Evolutionary conservation across 2,329 filamentous ascomycete genomes (phyloP), one percentile per base, ranked within the genome.

Genomic region (Byssothecium circinans): DNA sequence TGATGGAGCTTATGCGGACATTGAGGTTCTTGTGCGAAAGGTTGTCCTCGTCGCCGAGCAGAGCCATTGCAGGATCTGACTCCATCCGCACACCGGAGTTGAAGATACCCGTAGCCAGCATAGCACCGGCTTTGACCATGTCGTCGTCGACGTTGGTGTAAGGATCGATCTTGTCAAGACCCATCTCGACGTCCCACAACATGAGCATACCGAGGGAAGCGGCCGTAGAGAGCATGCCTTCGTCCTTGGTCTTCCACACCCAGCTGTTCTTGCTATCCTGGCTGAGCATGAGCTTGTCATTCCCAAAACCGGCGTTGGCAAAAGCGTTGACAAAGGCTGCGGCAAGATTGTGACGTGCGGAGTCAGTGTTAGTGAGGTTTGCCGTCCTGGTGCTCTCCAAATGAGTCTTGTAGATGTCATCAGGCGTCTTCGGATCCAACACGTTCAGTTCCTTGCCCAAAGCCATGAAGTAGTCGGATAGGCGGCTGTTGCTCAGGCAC

Each of bases 401-500:
- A 73, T 99, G 94, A 67, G 91, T 96, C 79, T 99, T 99, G 82
- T 99, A 99, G 63, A 99, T 99, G 64, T 99, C 95, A 69, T 99
- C 94, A 0, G 92, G 95, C 35, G 89, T 89, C 78, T 96, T 97
- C 29, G 94, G 94, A 54, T 99, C 94, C 34, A 97, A 78, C 43
- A 99, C 92, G 72, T 99, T 97, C 44, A 99, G 81, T 71, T 99
- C 94, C 74, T 96, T 96, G 48, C 86, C 95, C 25, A 99, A 78
- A 4, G 88, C 84, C 74, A 95, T 95, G 81, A 96, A 99, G 73
- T 97, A 87, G 54, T 95, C 89, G 1, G 91, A 86, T 47, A 99
- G 76, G 64, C 88, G 89, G 15, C 87, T 84, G 73, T 97, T 99
- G 70, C 89, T 89, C 46, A 96, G 74, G 60, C 89, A 94, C 53